Base-by-base conservation (phyloP, 306 rosid species). In the Citrullus amarus region DNA sequence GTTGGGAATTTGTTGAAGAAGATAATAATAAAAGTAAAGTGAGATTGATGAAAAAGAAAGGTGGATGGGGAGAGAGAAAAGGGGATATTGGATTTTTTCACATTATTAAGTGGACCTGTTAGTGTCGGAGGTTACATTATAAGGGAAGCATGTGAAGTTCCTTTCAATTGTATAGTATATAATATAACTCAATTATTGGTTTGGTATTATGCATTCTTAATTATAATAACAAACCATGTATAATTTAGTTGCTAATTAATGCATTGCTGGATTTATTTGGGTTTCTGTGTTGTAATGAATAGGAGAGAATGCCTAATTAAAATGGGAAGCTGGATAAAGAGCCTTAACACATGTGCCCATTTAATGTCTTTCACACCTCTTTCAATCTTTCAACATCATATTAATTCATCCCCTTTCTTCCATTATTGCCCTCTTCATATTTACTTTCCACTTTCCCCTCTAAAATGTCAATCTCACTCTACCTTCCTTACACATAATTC, bases 41-140 rank as follows among this genome's bases (percentile, higher is more conserved):
- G 17, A 54, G 59, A 54, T 17, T 1, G 3, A 54, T 54, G 57
- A 53, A 53, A 53, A 53, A 16, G 57, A 53, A 53, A 16, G 20
- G 57, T 53, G 20, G 57, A 53, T 32, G 36, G 36, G 36, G 60
- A n/a, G 63, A 44, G 13, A 2, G 17, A 8, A 63, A 63, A 63
- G 13, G n/a, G 70, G n/a, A 62, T 14, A 38, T 66, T 32, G 18
- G 55, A 43, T 69, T 2, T 6, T 5, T 20, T 32, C 2, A 41
- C 13, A 69, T 69, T 13, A 20, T n/a, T 25, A 22, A 68, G 34
- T 68, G 75, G 75, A 39, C 75, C 75, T 69, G 8, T 3, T 56
- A 6, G 75, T 69, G 75, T 69, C 56, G 75, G 75, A 69, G 75
- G 54, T 69, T 44, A 34, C 55, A 69, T 41, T 10, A 69, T n/a